phyloP scores from a whole-genome alignment of 768 basidiomycete species.

The Auricularia sp. region DNA sequence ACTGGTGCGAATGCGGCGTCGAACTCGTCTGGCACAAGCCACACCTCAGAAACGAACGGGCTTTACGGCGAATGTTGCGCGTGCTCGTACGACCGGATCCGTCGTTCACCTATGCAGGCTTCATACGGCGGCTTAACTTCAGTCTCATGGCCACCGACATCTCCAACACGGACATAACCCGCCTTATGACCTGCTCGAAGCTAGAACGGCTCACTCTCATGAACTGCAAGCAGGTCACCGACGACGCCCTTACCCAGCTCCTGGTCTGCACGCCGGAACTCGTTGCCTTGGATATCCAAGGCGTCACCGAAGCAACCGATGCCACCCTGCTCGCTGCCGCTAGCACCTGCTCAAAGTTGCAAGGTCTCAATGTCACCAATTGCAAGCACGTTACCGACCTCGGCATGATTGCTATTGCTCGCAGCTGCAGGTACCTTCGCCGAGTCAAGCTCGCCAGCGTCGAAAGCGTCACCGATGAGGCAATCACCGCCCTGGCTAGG shows the following conservation, averaged over 20 bases:
- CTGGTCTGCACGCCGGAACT: constrained; percentile 65
- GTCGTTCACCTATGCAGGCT: constrained; percentile 79
- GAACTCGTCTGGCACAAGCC: constrained; percentile 94
- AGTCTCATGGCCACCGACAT: constrained; percentile 58
- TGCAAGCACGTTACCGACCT: constrained; percentile 73
- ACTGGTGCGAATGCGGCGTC: constrained; percentile 94
- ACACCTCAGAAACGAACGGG: constrained; percentile 52
- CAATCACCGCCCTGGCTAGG: constrained; percentile 66
- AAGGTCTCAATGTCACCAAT: constrained; percentile 84
- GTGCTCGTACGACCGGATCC: constrained; percentile 50
- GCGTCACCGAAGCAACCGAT: constrained; percentile 60
- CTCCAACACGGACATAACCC: constrained; percentile 60
- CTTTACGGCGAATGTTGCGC: constrained; percentile 68
- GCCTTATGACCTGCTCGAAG: constrained; percentile 63
- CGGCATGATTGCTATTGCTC: constrained; percentile 68
- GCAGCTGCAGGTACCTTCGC: constrained; percentile 64
- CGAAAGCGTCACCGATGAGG: constrained; percentile 59
- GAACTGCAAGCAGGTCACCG: constrained; percentile 60
- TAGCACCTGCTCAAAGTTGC: constrained; percentile 57
- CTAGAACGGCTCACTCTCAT: constrained; percentile 85
- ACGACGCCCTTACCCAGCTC: constrained; percentile 49
- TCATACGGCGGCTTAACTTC: constrained; percentile 89
- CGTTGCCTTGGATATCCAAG: constrained; percentile 77
- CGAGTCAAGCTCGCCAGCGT: constrained; percentile 84
- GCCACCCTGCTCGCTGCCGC: constrained; percentile 63